Evolutionary conservation across 2,329 filamentous ascomycete species (phyloP).

Genomic region (Paracoccidioides lutzii): DNA sequence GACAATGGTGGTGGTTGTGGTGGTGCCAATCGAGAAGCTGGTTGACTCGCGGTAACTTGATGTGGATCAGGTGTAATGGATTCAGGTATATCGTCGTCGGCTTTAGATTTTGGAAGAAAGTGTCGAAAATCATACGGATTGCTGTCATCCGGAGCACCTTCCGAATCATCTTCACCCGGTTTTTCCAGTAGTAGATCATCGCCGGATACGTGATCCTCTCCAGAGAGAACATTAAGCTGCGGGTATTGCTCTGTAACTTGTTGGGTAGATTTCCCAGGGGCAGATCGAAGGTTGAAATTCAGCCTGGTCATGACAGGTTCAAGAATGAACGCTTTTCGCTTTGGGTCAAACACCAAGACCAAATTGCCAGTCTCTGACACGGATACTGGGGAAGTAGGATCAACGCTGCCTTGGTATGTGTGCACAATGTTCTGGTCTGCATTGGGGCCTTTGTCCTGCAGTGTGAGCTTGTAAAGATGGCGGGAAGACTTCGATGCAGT

Average conservation of each 20-base stretch:
- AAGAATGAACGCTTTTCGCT: constrained; percentile 63
- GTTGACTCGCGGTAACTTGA: constrained; percentile 19
- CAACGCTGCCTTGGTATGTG: constrained; percentile 30
- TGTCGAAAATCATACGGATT: constrained; percentile 40
- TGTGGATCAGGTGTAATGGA: constrained; percentile 27
- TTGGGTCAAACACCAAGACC: constrained; percentile 61
- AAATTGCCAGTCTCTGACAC: constrained; percentile 23
- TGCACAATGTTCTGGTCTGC: constrained; percentile 28
- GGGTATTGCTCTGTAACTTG: constrained; percentile 54
- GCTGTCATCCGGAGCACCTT: constrained; percentile 26
- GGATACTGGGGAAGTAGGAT: constrained; percentile 20
- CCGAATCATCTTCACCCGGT: constrained; percentile 28
- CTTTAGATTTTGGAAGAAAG: constrained; percentile 33
- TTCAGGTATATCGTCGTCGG: constrained; percentile 16
- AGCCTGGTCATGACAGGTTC: constrained; percentile 72
- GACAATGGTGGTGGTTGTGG: constrained; percentile 17
- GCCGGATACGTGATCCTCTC: constrained; percentile 23
- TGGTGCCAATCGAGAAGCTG: constrained; percentile 23
- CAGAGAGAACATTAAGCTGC: constrained; percentile 42
- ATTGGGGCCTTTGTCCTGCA: constrained; percentile 30
- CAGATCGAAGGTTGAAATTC: constrained; percentile 70
- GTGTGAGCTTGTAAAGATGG: constrained; percentile 29
- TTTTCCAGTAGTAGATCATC: constrained; percentile 22
- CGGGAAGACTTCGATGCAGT: constrained; percentile 21
- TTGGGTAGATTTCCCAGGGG: constrained; percentile 52